Evolutionary conservation across 2,329 filamentous ascomycete species (phyloP).

Genomic region (Sarocladiaceae sp.): DNA sequence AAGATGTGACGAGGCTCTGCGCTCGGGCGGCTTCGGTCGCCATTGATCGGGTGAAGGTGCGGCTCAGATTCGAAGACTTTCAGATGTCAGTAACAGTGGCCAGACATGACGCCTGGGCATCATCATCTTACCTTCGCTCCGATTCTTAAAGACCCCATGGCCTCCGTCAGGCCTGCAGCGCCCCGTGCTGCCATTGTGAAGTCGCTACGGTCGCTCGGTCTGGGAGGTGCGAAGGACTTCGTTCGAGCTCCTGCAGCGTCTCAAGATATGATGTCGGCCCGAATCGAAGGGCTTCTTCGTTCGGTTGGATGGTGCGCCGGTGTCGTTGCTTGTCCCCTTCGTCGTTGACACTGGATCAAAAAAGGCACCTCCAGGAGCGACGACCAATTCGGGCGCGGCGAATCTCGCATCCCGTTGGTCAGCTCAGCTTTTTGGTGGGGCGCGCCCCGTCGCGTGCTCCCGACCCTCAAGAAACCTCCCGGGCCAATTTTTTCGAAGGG

Average conservation of each 20-base stretch:
- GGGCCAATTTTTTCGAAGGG: constrained; percentile 8
- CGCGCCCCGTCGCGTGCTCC: constrained; percentile 1
- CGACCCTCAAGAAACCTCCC: background rate
- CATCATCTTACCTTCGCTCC: constrained; percentile 29
- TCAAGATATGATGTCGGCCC: too few relatives aligned
- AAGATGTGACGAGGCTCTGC: constrained; percentile 34
- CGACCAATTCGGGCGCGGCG: background rate
- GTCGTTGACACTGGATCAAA: background rate
- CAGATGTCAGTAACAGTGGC: constrained; percentile 10
- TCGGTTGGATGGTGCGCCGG: background rate
- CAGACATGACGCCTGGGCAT: background rate
- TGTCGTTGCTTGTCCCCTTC: background rate
- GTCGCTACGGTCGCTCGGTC: background rate
- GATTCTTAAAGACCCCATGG: constrained; percentile 45
- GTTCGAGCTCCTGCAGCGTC: too few relatives aligned
- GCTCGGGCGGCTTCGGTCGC: constrained; percentile 43
- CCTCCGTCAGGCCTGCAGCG: constrained; percentile 47
- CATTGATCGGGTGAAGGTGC: constrained; percentile 49
- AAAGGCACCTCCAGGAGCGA: background rate
- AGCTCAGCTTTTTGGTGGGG: background rate
- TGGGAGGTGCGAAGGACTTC: background rate
- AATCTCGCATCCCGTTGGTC: constrained; percentile 5
- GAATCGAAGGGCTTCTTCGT: background rate
- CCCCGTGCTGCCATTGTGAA: constrained; percentile 42
- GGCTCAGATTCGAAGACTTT: constrained; percentile 29